Percentiles rank a stretch among this genome's conserved stretches.
These are phyloP conservation scores for Phylloporus sp. DNA, from an alignment of 768 basidiomycete species.

Conservation along the genomic window DNA sequence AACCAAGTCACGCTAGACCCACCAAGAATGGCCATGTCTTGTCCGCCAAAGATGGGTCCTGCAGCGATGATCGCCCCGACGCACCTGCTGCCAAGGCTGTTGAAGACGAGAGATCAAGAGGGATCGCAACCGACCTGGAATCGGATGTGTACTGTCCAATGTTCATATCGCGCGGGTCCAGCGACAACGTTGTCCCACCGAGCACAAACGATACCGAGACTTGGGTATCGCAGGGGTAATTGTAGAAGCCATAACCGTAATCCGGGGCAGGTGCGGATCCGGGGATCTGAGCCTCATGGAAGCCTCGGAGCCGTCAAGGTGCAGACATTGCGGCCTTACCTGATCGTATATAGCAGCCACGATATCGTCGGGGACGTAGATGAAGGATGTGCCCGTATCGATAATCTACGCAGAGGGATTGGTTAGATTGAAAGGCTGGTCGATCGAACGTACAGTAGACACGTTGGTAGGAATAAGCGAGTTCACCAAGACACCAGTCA, in stretches of 20 bases:
- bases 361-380: slow-evolving; percentile 49
- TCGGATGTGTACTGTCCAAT: slow-evolving; percentile 39
- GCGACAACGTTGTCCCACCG: slow-evolving; percentile 36
- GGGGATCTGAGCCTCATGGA: slow-evolving; percentile 43
- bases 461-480: slow-evolving; percentile 5
- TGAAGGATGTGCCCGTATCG: slow-evolving; percentile 65
- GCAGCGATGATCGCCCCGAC: slow-evolving; percentile 53
- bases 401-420: slow-evolving; percentile 42
- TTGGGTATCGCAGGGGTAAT: slow-evolving; percentile 46
- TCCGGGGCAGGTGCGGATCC: slow-evolving; percentile 38
- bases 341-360: slow-evolving; percentile 44
- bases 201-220: slow-evolving; percentile 43
- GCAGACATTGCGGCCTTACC: slow-evolving; percentile 24
- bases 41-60: background rate
- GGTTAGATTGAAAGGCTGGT: slow-evolving; percentile 1
- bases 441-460: slow-evolving; percentile 16
- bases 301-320: background rate
- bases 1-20: background rate
- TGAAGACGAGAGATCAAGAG: too few species aligned
- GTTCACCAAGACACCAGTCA: slow-evolving; percentile 44
- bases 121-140: slow-evolving; percentile 18
- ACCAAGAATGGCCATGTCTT: slow-evolving; percentile 17
- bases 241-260: slow-evolving; percentile 50
- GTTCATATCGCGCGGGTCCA: slow-evolving; percentile 53
- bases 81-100: slow-evolving; percentile 32